Percentiles rank a stretch among this genome's conserved stretches.
phyloP scores from a whole-genome alignment of 2,329 filamentous ascomycete genomes.

The Botryotinia globosa region DNA sequence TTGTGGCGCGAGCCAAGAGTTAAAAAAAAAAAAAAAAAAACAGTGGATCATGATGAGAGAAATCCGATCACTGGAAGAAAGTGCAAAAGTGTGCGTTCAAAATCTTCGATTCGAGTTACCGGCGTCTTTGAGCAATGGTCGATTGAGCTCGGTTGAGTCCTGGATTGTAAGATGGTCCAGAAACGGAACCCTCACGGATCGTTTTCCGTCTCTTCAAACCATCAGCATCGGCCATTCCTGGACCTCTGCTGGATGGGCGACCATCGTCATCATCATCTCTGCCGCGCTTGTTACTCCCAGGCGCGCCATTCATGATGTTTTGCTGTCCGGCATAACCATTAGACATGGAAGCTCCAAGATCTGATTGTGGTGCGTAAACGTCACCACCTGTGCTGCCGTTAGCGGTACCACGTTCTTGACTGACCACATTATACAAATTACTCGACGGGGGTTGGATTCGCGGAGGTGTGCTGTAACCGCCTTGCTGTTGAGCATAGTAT shows the following conservation, averaged over 20 bases:
- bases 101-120: slow-evolving; percentile 26
- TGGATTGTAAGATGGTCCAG: slow-evolving; percentile 50
- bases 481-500: slow-evolving; percentile 65
- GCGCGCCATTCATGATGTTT: slow-evolving; percentile 63
- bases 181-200: slow-evolving; percentile 58
- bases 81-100: slow-evolving; percentile 29
- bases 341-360: slow-evolving; percentile 54
- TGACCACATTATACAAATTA: slow-evolving; percentile 87
- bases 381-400: slow-evolving; percentile 67
- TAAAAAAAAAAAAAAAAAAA: no score
- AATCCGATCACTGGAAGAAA: slow-evolving; percentile 29
- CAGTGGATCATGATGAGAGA: slow-evolving; percentile 20
- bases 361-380: slow-evolving; percentile 65
- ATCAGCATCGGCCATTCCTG: slow-evolving; percentile 51
- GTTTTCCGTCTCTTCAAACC: slow-evolving; percentile 78
- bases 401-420: slow-evolving; percentile 66
- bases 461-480: slow-evolving; percentile 73
- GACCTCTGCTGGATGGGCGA: slow-evolving; percentile 57
- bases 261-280: slow-evolving; percentile 48
- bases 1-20: slow-evolving; percentile 28
- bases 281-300: slow-evolving; percentile 43
- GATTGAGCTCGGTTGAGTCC: slow-evolving; percentile 48
- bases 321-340: slow-evolving; percentile 64
- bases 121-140: slow-evolving; percentile 43
- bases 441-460: slow-evolving; percentile 67